Evolutionary conservation across 148 eudicot species (phyloP), one percentile per base, ranked within the genome.

Genomic region (Vaccinium corymbosum): DNA sequence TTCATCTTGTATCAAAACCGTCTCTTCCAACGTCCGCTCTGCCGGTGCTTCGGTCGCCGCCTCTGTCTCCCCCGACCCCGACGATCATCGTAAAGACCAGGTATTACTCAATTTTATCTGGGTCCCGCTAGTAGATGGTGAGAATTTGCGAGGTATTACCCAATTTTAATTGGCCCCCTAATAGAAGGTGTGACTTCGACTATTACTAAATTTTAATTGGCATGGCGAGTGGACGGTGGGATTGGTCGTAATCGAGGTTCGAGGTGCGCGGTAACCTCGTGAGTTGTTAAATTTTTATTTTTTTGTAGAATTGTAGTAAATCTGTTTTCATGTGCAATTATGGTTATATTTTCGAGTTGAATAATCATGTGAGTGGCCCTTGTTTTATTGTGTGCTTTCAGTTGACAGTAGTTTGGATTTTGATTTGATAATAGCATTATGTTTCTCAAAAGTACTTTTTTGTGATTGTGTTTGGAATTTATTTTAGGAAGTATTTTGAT

Each of bases 1-100:
- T 42, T 94, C 99, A 1, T 94, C 98, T 66, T 97, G 98, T 76
- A 89, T 97, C 85, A 97, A 90, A 55, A 94, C 98, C 55, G 99
- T 95, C 66, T 95, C 99, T 78, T 88, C 98, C 55, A 97, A 95
- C 90, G 98, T 97, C 25, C 90, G 96, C 85, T 95, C 97, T 48
- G 98, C 98, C 55, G 89, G 93, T 79, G 95, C 94, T 22, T 91
- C 99, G 51, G 95, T 97, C 80, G 93, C 98, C 76, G 92, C 92
- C 38, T 91, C 97, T 3, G 90, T 95, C 82, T 84, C 94, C 81
- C 59, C 88, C 3, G 92, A 93, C 82, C 84, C 91, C 38, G 91
- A 90, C 73, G 96, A 91, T 62, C 90, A 84, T 25, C 89, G 80
- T 68, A 97, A 93, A 83, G 98, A 97, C 91, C 99, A 97, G 99